A percentile compares a stretch with the other conserved stretches of the same genome.
phyloP scores from a whole-genome alignment of 169 alveolate species.

The Babesia sp. region DNA sequence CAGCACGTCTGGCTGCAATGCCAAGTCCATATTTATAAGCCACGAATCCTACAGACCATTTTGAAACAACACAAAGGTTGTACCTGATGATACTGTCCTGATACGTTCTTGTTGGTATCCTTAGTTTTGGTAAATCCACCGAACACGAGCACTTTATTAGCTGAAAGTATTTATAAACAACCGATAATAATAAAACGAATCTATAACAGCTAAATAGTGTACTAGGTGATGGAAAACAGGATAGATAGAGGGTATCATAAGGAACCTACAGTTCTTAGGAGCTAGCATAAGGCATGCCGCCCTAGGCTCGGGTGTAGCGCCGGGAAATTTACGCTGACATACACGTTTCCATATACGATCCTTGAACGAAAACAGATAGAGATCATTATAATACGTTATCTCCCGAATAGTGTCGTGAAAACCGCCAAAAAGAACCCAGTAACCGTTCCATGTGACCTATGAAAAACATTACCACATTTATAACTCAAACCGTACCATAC shows the following conservation, averaged over 20 bases:
- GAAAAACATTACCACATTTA: not conserved
- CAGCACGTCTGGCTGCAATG: constrained; percentile 58
- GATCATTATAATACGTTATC: constrained; percentile 84
- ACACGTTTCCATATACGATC: constrained; percentile 58
- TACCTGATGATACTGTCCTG: constrained; percentile 75
- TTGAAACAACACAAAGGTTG: not conserved
- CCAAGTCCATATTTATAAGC: constrained; percentile 81
- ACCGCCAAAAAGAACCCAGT: constrained; percentile 88
- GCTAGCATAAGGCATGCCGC: constrained; percentile 66
- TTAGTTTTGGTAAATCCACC: constrained; percentile 88
- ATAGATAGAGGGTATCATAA: not conserved
- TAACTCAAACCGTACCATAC: constrained; percentile 74
- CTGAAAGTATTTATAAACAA: constrained; percentile 33
- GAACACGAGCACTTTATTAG: constrained; percentile 74
- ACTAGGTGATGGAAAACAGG: constrained; percentile 41
- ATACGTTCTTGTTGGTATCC: constrained; percentile 79
- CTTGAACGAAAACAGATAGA: constrained; percentile 73
- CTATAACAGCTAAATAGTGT: constrained; percentile 39
- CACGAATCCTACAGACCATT: constrained; percentile 76
- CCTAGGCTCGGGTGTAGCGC: constrained; percentile 59
- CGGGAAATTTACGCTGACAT: constrained; percentile 53
- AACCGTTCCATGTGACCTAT: constrained; percentile 81
- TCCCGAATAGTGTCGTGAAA: constrained; percentile 85
- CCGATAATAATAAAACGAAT: constrained; percentile 38
- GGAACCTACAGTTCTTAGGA: constrained; percentile 12